Evolutionary conservation across 2,329 filamentous ascomycete genomes (phyloP).

Genomic region (Neonectria hederae): DNA sequence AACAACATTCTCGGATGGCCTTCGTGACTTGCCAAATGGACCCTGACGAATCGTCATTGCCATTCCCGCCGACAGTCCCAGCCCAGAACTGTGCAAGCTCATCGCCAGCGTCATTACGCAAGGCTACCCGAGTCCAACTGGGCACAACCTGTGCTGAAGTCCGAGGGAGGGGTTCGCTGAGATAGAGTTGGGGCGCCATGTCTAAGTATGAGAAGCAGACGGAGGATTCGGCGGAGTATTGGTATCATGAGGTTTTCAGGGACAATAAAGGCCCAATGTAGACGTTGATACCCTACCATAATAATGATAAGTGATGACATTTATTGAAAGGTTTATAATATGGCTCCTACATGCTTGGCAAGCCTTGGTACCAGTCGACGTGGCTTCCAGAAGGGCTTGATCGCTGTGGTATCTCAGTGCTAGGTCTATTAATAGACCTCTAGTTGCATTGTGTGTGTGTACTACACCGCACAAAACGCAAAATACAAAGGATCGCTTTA

Average conservation of each 20-base stretch:
- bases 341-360: neutral
- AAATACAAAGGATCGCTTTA: too few relatives aligned
- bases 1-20: neutral
- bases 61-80: conserved; percentile 31
- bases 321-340: neutral
- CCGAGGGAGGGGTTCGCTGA: conserved; percentile 11
- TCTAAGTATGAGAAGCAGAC: neutral
- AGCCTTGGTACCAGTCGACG: too few relatives aligned
- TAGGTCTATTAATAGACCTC: too few relatives aligned
- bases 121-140: conserved; percentile 39
- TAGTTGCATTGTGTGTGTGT: too few relatives aligned
- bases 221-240: neutral
- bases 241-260: conserved; percentile 20
- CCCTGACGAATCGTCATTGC: conserved; percentile 33
- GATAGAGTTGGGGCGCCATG: neutral
- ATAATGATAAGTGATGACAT: neutral
- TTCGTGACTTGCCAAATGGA: neutral
- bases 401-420: too few relatives aligned
- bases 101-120: conserved; percentile 31
- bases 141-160: conserved; percentile 23
- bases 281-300: neutral
- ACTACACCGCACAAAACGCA: too few relatives aligned
- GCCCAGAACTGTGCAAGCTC: conserved; percentile 37
- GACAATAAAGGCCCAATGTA: conserved; percentile 11
- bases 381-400: too few relatives aligned